These are phyloP conservation scores for Metarhizium rileyi DNA, from an alignment of 2,329 filamentous ascomycete genomes.

Conservation along the genomic window DNA sequence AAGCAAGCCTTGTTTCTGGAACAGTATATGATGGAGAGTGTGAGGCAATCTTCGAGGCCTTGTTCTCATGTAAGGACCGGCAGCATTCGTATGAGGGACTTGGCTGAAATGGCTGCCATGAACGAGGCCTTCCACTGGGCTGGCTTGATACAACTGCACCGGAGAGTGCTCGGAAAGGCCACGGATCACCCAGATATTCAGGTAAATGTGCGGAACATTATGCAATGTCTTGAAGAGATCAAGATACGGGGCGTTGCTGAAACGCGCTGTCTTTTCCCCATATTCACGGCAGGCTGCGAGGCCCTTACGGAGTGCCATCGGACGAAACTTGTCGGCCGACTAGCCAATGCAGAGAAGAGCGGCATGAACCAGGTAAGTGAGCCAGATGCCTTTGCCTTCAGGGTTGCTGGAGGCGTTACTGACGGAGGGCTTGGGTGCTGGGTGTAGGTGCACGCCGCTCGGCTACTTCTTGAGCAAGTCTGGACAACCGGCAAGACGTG, in stretches of 20 bases:
- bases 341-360: slow-evolving; percentile 59
- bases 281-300: slow-evolving; percentile 78
- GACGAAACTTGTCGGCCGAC: slow-evolving; percentile 51
- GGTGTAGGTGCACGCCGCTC: slow-evolving; percentile 45
- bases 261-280: slow-evolving; percentile 65
- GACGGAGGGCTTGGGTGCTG: neutral
- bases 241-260: slow-evolving; percentile 60
- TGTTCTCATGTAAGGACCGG: slow-evolving; percentile 38
- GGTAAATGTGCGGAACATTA: slow-evolving; percentile 51
- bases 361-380: slow-evolving; percentile 63
- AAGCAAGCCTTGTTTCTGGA: slow-evolving; percentile 50
- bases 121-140: slow-evolving; percentile 76
- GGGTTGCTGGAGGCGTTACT: neutral
- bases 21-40: slow-evolving; percentile 49
- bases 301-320: slow-evolving; percentile 46
- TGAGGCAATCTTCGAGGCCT: slow-evolving; percentile 29
- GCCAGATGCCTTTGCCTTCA: neutral
- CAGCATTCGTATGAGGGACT: slow-evolving; percentile 44
- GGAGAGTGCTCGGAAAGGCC: slow-evolving; percentile 57
- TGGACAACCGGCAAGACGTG: slow-evolving; percentile 61
- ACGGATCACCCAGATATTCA: slow-evolving; percentile 51
- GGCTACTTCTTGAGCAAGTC: slow-evolving; percentile 55
- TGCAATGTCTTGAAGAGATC: slow-evolving; percentile 52
- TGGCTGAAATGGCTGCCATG: slow-evolving; percentile 56
- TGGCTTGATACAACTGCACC: slow-evolving; percentile 64